Conservation (phyloP, 164 flowering plant species). For the Chimonanthus praecox region DNA sequence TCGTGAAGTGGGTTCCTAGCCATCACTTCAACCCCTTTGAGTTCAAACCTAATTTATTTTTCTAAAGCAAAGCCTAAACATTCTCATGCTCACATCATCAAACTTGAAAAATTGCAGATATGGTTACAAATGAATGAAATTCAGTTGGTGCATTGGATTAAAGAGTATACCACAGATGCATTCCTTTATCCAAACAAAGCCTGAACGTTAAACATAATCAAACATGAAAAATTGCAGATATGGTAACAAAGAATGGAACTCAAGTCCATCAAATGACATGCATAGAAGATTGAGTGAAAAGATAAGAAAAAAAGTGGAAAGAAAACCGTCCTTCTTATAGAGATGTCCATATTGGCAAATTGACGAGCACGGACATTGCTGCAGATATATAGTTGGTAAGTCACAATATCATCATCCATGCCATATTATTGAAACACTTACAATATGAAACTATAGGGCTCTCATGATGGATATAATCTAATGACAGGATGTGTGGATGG, state of each 20-base stretch:
- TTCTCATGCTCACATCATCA: not conserved
- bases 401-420: not conserved
- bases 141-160: not conserved
- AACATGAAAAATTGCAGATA: no score
- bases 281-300: not conserved
- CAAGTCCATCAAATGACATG: no score
- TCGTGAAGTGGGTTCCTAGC: no score
- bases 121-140: not conserved
- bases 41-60: not conserved
- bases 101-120: constrained; percentile 1
- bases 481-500: not conserved
- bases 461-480: not conserved
- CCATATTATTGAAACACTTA: not conserved
- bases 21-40: no score
- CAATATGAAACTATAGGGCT: not conserved
- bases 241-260: no score
- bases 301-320: not conserved
- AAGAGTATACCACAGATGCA: not conserved
- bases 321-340: not conserved
- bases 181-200: no score
- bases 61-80: not conserved
- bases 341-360: not conserved
- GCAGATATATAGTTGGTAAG: not conserved
- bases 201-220: no score
- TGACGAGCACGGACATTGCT: not conserved